These are phyloP conservation scores for Pontederia crassipes DNA, from an alignment of 176 grass and related monocot species.

Conservation along the genomic window DNA sequence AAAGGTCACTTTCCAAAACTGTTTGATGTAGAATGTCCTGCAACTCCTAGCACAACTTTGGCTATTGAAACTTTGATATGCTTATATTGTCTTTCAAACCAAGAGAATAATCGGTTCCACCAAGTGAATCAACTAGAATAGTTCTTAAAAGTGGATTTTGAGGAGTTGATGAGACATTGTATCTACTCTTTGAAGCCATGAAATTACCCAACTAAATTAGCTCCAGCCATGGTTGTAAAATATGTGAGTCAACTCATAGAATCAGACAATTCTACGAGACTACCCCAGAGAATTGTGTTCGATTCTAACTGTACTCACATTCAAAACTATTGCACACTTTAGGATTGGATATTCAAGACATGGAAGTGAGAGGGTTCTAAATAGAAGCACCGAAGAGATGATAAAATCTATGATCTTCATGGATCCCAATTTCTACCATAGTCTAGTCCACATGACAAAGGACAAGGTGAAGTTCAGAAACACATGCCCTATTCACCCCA, in stretches of 20 bases:
- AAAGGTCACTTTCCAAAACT: slow-evolving; percentile 86
- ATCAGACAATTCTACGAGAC: too few relatives aligned
- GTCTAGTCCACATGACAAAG: slow-evolving; percentile 80
- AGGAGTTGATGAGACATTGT: too few relatives aligned
- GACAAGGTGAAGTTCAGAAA: slow-evolving; percentile 98
- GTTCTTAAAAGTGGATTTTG: too few relatives aligned
- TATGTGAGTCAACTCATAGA: too few relatives aligned
- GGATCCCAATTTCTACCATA: slow-evolving; percentile 85
- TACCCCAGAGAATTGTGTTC: background rate
- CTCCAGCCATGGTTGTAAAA: slow-evolving; percentile 30
- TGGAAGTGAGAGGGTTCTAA: slow-evolving; percentile 67
- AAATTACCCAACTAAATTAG: slow-evolving; percentile 21
- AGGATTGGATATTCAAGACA: slow-evolving; percentile 71
- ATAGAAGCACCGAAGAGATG: slow-evolving; percentile 74
- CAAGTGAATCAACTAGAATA: too few relatives aligned
- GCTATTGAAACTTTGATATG: too few relatives aligned
- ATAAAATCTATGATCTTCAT: slow-evolving; percentile 67
- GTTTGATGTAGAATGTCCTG: slow-evolving; percentile 60
- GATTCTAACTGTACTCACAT: background rate
- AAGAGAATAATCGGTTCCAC: too few relatives aligned
- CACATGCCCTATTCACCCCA: slow-evolving; percentile 69
- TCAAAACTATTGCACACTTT: slow-evolving; percentile 9
- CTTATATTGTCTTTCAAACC: too few relatives aligned
- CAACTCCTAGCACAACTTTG: background rate
- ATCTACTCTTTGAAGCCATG: too few relatives aligned